These are phyloP conservation scores for Wakefieldia striispora DNA, from an alignment of 768 basidiomycete genomes.

Conservation along the genomic window DNA sequence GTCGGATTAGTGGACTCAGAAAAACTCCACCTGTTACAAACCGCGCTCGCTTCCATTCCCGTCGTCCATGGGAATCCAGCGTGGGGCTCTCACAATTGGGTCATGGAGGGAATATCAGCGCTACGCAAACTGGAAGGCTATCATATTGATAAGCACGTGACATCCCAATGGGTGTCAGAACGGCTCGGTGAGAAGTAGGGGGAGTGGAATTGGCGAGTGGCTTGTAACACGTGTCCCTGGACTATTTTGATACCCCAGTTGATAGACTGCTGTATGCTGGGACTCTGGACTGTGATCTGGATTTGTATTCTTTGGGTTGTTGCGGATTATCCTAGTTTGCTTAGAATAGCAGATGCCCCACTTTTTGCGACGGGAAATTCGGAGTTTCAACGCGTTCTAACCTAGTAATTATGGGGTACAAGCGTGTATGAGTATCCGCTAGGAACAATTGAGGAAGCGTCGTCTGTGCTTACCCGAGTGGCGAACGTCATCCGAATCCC, in stretches of 20 bases:
- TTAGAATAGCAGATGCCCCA: constrained; percentile 4
- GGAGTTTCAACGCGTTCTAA: constrained; percentile 13
- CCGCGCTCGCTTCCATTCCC: constrained; percentile 26
- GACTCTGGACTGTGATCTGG: constrained; percentile 16
- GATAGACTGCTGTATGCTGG: constrained; percentile 20
- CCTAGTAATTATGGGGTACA: constrained; percentile 19
- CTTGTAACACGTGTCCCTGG: constrained; percentile 8
- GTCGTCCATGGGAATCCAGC: constrained; percentile 26
- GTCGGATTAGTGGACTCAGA: constrained; percentile 31
- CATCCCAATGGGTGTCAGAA: constrained; percentile 29
- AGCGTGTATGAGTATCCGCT: background rate
- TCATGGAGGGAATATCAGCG: constrained; percentile 31
- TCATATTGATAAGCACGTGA: constrained; percentile 29
- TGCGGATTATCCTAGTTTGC: constrained; percentile 16
- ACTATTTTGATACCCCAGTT: constrained; percentile 22
- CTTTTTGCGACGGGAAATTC: constrained; percentile 13
- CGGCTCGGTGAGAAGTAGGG: constrained; percentile 26
- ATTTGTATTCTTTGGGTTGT: constrained; percentile 25
- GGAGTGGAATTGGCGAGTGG: background rate
- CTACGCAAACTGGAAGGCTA: constrained; percentile 29
- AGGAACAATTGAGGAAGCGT: constrained; percentile 8
- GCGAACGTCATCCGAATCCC: constrained; percentile 12
- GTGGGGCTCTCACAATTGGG: constrained; percentile 31
- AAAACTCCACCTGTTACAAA: constrained; percentile 26
- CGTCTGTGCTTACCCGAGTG: background rate